phyloP scores from a whole-genome alignment of 306 rosid genomes.

The Trifolium repens region DNA sequence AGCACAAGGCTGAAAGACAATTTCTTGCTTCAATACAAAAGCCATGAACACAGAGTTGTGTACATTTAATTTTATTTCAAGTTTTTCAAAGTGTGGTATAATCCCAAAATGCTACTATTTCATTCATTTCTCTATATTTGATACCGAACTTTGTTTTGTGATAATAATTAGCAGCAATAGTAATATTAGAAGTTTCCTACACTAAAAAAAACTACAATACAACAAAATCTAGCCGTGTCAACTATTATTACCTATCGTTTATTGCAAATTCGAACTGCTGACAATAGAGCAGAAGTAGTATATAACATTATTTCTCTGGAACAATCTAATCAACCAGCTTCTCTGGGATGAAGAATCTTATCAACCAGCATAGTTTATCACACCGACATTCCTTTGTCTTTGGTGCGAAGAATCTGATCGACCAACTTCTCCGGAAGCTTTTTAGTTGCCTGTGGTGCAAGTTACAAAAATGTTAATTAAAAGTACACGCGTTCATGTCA shows the following conservation, averaged over 20 bases:
- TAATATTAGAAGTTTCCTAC: conserved; percentile 11
- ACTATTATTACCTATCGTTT: background rate
- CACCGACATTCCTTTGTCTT: conserved; percentile 33
- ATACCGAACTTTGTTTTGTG: conserved; percentile 29
- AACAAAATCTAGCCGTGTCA: conserved; percentile 28
- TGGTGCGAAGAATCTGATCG: conserved; percentile 58
- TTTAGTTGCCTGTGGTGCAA: conserved; percentile 75
- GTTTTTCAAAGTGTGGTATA: background rate
- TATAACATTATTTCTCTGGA: conserved; percentile 36
- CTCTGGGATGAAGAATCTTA: conserved; percentile 9
- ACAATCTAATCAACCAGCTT: conserved; percentile 6
- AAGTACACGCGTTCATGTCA: background rate
- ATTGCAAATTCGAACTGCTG: conserved; percentile 34
- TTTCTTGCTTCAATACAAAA: too few relatives aligned
- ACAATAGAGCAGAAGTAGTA: conserved; percentile 29
- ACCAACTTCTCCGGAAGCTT: conserved; percentile 84
- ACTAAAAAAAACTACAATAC: conserved; percentile 21
- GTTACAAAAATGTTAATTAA: conserved; percentile 29
- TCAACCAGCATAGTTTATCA: conserved; percentile 19
- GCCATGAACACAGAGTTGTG: background rate
- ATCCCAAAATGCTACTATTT: conserved; percentile 18
- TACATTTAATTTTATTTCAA: too few relatives aligned
- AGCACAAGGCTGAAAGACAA: too few relatives aligned
- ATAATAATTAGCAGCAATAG: background rate
- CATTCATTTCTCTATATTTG: conserved; percentile 36